These are phyloP conservation scores for Microcera coccophila DNA, from an alignment of 2,329 filamentous ascomycete genomes.

Conservation along the genomic window DNA sequence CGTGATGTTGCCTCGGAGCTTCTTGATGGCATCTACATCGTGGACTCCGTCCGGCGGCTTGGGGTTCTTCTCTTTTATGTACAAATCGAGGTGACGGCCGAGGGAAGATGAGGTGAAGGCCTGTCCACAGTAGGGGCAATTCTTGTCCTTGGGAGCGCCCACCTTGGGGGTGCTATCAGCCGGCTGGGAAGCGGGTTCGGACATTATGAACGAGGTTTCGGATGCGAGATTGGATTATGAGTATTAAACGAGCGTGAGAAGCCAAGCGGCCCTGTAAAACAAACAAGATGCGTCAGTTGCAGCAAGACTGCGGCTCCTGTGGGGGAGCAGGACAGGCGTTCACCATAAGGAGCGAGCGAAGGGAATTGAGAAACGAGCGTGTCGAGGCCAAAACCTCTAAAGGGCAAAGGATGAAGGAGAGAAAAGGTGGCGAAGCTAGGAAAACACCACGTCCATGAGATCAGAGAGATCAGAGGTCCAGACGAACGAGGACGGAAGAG, in stretches of 20 bases:
- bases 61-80: constrained; percentile 90
- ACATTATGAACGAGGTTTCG: constrained; percentile 26
- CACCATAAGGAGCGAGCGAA: constrained; percentile 30
- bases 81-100: constrained; percentile 88
- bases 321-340: constrained; percentile 25
- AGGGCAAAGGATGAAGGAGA: constrained; percentile 8
- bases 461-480: constrained; percentile 1
- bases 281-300: constrained; percentile 7
- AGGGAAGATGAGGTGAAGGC: constrained; percentile 91
- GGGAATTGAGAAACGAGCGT: constrained; percentile 28
- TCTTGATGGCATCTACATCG: constrained; percentile 82
- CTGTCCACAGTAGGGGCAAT: constrained; percentile 83
- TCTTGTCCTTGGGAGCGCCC: constrained; percentile 72
- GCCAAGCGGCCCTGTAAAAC: constrained; percentile 15
- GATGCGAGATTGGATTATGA: constrained; percentile 1
- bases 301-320: constrained; percentile 23
- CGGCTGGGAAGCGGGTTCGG: constrained; percentile 30
- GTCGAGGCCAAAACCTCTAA: constrained; percentile 26
- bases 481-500: constrained; percentile 12
- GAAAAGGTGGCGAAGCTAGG: constrained; percentile 2
- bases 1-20: constrained; percentile 80
- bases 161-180: constrained; percentile 39
- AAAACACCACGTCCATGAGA: constrained; percentile 1
- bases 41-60: constrained; percentile 83
- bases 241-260: constrained; percentile 14